Percentiles rank a stretch among this genome's conserved stretches.
phyloP scores from a whole-genome alignment of 306 rosid species.

The Ziziphus jujuba region DNA sequence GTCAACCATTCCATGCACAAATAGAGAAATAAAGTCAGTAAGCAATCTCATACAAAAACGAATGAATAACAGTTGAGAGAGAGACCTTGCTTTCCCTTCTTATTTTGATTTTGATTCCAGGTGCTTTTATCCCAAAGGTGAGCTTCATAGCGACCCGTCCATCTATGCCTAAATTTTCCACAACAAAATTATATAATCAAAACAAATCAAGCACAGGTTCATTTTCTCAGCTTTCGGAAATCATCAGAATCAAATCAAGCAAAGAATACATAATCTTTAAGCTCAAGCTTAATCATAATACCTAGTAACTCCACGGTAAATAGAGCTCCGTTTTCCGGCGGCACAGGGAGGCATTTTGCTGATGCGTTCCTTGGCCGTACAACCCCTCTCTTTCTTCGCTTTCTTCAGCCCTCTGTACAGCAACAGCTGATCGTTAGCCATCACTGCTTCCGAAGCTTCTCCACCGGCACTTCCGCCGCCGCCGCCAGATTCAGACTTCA shows the following conservation, averaged over 20 bases:
- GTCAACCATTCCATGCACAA: conserved; percentile 46
- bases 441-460: conserved; percentile 51
- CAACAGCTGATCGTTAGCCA: conserved; percentile 60
- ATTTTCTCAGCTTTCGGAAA: not conserved
- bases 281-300: conserved; percentile 19
- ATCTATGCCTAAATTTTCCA: conserved; percentile 79
- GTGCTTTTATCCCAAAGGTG: conserved; percentile 99
- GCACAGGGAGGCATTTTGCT: conserved; percentile 99
- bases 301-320: conserved; percentile 99
- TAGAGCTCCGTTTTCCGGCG: conserved; percentile 96
- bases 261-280: not conserved
- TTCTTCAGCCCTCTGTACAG: conserved; percentile 86
- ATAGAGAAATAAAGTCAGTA: conserved; percentile 28
- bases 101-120: conserved; percentile 98
- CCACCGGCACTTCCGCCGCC: conserved; percentile 26
- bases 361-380: conserved; percentile 97
- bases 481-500: conserved; percentile 52
- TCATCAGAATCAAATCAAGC: not conserved
- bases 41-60: conserved; percentile 22
- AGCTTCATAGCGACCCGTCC: conserved; percentile 99
- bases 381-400: conserved; percentile 90
- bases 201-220: not conserved
- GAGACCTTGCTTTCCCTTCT: conserved; percentile 98
- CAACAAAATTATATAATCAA: not conserved
- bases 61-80: conserved; percentile 6